A percentile compares a stretch with the other conserved stretches of the same genome.
Evolutionary conservation across 176 grass and related monocot genomes (phyloP).

Genomic region (Oryza brachyantha): DNA sequence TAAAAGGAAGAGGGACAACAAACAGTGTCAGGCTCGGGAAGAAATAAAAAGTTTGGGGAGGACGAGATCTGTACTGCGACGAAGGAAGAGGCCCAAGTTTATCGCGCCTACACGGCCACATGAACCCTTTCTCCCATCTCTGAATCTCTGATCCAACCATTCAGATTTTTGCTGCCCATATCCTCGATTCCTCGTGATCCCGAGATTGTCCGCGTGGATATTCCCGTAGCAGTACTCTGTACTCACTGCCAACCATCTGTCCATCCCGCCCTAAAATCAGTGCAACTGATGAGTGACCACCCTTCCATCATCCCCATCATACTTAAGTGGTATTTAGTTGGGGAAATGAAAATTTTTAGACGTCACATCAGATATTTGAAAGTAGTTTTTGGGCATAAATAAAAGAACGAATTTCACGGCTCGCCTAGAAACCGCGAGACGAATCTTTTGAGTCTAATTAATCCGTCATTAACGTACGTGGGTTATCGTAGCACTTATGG

Average conservation of each 20-base stretch:
- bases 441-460: too few species aligned
- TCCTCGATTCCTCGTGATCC: background rate
- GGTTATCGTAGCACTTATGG: too few species aligned
- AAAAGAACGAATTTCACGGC: too few species aligned
- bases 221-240: background rate
- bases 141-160: conserved; percentile 40
- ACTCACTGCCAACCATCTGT: conserved; percentile 4
- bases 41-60: conserved; percentile 17
- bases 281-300: background rate
- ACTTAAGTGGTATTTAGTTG: too few species aligned
- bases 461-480: too few species aligned
- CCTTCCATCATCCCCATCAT: background rate
- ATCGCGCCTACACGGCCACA: conserved; percentile 33
- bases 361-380: too few species aligned
- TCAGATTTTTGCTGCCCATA: conserved; percentile 25
- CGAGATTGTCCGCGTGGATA: conserved; percentile 5
- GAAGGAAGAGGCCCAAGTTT: conserved; percentile 21
- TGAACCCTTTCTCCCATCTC: background rate
- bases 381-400: too few species aligned
- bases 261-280: background rate
- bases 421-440: too few species aligned
- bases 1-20: background rate
- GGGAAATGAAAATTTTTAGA: too few species aligned
- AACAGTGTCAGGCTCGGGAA: background rate
- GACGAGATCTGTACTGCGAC: background rate